Percentiles rank a stretch among this genome's conserved stretches.
Conservation (phyloP, 2,329 filamentous ascomycete species). For the Paecilomyces sp. region DNA sequence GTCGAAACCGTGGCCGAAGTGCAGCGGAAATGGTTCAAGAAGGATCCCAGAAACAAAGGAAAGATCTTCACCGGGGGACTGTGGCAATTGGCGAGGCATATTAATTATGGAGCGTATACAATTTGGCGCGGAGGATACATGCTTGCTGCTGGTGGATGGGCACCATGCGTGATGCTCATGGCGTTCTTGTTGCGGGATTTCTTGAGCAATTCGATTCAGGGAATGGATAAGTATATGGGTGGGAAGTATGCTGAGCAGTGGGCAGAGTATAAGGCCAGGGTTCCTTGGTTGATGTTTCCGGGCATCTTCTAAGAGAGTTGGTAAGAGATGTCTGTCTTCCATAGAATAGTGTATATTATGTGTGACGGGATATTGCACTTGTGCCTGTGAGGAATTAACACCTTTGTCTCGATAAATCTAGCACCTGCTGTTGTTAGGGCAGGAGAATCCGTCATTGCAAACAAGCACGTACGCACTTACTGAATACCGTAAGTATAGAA, state of each 20-base stretch:
- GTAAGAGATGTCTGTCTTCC: background rate
- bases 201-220: slow-evolving; percentile 35
- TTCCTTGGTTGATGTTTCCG: background rate
- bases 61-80: slow-evolving; percentile 46
- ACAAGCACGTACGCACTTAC: too few relatives aligned
- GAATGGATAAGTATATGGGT: slow-evolving; percentile 44
- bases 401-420: too few relatives aligned
- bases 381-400: background rate
- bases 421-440: too few relatives aligned
- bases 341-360: background rate
- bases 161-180: slow-evolving; percentile 34
- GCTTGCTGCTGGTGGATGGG: slow-evolving; percentile 41
- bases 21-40: slow-evolving; percentile 50
- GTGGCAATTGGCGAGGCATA: slow-evolving; percentile 44
- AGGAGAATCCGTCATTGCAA: background rate
- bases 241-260: slow-evolving; percentile 15
- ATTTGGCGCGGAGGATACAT: slow-evolving; percentile 47
- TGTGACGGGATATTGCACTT: background rate
- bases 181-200: slow-evolving; percentile 43
- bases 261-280: background rate
- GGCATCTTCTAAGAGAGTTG: background rate
- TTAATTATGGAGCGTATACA: slow-evolving; percentile 50
- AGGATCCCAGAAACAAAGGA: slow-evolving; percentile 44
- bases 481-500: too few relatives aligned
- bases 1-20: slow-evolving; percentile 51